phyloP scores from a whole-genome alignment of 139 green algal genomes.

The Picochlorum costavermella region DNA sequence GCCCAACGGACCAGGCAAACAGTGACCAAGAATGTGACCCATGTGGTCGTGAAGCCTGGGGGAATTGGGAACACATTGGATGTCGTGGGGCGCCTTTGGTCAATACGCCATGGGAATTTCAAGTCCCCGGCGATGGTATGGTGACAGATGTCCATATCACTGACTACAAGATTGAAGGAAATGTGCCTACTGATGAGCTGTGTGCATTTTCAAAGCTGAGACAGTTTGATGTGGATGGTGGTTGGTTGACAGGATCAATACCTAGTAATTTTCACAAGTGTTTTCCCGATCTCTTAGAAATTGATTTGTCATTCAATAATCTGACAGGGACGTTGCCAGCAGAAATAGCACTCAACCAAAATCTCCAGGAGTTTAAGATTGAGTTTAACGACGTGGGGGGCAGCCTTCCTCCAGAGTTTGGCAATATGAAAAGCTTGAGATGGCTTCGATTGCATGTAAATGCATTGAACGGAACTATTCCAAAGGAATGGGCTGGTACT shows the following conservation, averaged over 20 bases:
- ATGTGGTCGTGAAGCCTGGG: constrained; percentile 12
- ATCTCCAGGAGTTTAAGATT: constrained; percentile 28
- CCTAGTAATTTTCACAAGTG: constrained; percentile 16
- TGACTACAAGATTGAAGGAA: constrained; percentile 19
- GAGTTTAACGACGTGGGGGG: constrained; percentile 4
- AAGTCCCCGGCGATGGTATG: constrained; percentile 11
- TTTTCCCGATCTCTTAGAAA: constrained; percentile 26
- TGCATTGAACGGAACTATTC: constrained; percentile 11
- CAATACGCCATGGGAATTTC: background rate
- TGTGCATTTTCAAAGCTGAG: constrained; percentile 6
- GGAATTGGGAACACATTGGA: constrained; percentile 25
- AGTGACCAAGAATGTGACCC: constrained; percentile 10
- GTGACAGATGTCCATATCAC: constrained; percentile 33
- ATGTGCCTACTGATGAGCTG: constrained; percentile 21
- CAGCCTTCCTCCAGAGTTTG: constrained; percentile 21
- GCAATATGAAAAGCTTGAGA: constrained; percentile 9
- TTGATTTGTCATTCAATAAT: constrained; percentile 31
- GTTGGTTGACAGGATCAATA: constrained; percentile 15
- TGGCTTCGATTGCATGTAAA: constrained; percentile 23
- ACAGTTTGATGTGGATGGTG: constrained; percentile 30
- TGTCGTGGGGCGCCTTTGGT: constrained; percentile 10
- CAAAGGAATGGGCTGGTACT: constrained; percentile 7
- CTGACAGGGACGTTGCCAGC: constrained; percentile 24
- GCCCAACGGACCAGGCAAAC: constrained; percentile 14
- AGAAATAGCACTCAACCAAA: constrained; percentile 10